Conservation (phyloP, 1,284 basidiomycete genomes). For the Ganoderma boninense region DNA sequence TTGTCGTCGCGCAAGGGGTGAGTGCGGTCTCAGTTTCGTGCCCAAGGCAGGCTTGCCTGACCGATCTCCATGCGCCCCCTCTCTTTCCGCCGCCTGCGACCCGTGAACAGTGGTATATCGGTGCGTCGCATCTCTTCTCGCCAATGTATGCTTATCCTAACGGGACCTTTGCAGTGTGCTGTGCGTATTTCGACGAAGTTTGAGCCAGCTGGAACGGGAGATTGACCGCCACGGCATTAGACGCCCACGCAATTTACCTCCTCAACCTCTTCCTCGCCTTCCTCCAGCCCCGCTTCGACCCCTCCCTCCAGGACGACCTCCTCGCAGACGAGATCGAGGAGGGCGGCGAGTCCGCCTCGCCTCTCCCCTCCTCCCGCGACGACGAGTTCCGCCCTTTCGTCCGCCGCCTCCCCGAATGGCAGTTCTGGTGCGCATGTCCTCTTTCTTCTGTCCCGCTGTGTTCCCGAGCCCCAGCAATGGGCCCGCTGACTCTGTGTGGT, state of each 20-base stretch:
- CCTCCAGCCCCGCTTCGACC: conserved; percentile 95
- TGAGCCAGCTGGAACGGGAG: neutral
- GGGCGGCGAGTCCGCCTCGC: conserved; percentile 65
- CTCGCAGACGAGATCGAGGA: conserved; percentile 96
- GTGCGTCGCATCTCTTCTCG: conserved; percentile 49
- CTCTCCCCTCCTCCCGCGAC: conserved; percentile 72
- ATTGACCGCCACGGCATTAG: conserved; percentile 46
- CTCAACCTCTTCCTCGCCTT: conserved; percentile 91
- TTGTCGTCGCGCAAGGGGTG: conserved; percentile 91
- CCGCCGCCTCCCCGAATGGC: conserved; percentile 94
- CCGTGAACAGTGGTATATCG: conserved; percentile 86
- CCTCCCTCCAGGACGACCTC: conserved; percentile 92
- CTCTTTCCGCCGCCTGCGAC: neutral
- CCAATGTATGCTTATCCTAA: neutral
- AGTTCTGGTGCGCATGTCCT: conserved; percentile 81
- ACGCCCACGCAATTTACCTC: conserved; percentile 92
- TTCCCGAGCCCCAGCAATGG: neutral
- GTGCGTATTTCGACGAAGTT: conserved; percentile 55
- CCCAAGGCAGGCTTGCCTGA: neutral
- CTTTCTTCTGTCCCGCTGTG: neutral
- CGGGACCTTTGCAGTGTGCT: conserved; percentile 60
- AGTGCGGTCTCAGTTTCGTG: conserved; percentile 46
- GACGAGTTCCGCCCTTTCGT: conserved; percentile 99
- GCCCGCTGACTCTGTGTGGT: neutral
- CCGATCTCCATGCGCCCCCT: neutral